Percentiles rank a stretch among this genome's conserved stretches.
These are phyloP conservation scores for Auricularia auricula-judae DNA, from an alignment of 768 basidiomycete species.

Conservation along the genomic window DNA sequence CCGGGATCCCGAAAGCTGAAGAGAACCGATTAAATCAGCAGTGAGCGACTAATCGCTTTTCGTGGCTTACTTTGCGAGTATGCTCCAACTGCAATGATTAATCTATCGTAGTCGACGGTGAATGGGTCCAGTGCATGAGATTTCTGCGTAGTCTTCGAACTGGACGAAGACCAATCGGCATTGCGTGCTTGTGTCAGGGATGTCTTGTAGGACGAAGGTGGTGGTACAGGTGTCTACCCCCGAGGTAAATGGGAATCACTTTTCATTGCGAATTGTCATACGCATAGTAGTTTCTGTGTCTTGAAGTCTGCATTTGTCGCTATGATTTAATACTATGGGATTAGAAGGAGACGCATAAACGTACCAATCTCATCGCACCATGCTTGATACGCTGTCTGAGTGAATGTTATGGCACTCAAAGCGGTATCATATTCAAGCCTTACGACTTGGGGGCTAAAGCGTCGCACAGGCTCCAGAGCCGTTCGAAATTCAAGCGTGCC, in stretches of 20 bases:
- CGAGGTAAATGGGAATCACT: slow-evolving; percentile 12
- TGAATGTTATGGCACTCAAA: background rate
- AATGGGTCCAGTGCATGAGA: slow-evolving; percentile 27
- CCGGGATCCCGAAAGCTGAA: slow-evolving; percentile 52
- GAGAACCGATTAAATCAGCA: background rate
- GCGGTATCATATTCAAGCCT: slow-evolving; percentile 11
- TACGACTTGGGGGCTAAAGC: slow-evolving; percentile 35
- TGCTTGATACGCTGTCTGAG: slow-evolving; percentile 53
- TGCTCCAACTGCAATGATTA: slow-evolving; percentile 76
- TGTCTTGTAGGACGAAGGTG: slow-evolving; percentile 5
- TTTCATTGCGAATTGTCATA: slow-evolving; percentile 23
- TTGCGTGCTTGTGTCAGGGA: background rate
- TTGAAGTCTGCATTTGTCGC: slow-evolving; percentile 38
- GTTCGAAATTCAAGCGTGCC: slow-evolving; percentile 78
- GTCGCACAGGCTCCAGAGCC: slow-evolving; percentile 65
- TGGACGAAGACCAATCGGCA: slow-evolving; percentile 3
- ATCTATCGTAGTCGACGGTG: slow-evolving; percentile 60
- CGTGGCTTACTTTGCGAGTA: slow-evolving; percentile 62
- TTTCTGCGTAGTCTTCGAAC: slow-evolving; percentile 1
- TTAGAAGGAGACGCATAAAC: slow-evolving; percentile 2
- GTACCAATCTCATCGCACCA: slow-evolving; percentile 67
- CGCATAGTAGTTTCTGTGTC: slow-evolving; percentile 48
- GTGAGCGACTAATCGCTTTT: background rate
- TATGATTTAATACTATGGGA: background rate
- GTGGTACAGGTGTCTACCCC: slow-evolving; percentile 10